phyloP scores from a whole-genome alignment of 352 stramenopile species.

The Phytophthora ohioensis region DNA sequence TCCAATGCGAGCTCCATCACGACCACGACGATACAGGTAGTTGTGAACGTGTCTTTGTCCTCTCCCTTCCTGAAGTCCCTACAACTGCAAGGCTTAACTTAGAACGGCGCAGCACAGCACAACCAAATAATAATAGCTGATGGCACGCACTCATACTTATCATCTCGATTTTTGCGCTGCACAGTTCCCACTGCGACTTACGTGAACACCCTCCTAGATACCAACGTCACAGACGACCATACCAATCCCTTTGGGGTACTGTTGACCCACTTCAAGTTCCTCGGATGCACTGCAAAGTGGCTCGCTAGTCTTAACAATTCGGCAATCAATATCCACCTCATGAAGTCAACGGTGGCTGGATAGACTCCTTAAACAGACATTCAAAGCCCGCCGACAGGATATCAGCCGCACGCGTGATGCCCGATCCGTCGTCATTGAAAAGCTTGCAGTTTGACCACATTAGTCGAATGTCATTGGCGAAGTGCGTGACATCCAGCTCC shows the following conservation, averaged over 20 bases:
- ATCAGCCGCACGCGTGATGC: constrained; percentile 77
- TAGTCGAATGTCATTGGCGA: constrained; percentile 80
- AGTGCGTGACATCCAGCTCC: constrained; percentile 55
- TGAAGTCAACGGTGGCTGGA: constrained; percentile 40
- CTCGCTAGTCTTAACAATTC: constrained; percentile 7
- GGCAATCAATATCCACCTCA: constrained; percentile 15
- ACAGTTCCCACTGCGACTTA: constrained; percentile 12
- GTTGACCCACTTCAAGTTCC: constrained; percentile 15
- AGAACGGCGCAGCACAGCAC: constrained; percentile 20
- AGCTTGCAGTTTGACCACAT: constrained; percentile 88
- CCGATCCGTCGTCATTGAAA: constrained; percentile 87
- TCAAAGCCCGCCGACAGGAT: constrained; percentile 76
- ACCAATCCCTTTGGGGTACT: constrained; percentile 10
- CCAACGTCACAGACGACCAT: constrained; percentile 27
- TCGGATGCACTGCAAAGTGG: constrained; percentile 17
- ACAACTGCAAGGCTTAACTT: constrained; percentile 34
- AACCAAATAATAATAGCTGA: constrained; percentile 38
- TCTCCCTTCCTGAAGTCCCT: neutral
- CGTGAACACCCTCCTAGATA: constrained; percentile 30
- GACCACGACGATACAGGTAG: constrained; percentile 9
- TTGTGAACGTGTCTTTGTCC: constrained; percentile 8
- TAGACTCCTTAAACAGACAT: constrained; percentile 58
- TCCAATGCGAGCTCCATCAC: constrained; percentile 85
- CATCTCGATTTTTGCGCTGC: constrained; percentile 25
- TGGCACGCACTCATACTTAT: constrained; percentile 33